A percentile compares a stretch with the other conserved stretches of the same genome.
Conservation (phyloP, 2,329 filamentous ascomycete species). For the Cladophialophora carrionii region DNA sequence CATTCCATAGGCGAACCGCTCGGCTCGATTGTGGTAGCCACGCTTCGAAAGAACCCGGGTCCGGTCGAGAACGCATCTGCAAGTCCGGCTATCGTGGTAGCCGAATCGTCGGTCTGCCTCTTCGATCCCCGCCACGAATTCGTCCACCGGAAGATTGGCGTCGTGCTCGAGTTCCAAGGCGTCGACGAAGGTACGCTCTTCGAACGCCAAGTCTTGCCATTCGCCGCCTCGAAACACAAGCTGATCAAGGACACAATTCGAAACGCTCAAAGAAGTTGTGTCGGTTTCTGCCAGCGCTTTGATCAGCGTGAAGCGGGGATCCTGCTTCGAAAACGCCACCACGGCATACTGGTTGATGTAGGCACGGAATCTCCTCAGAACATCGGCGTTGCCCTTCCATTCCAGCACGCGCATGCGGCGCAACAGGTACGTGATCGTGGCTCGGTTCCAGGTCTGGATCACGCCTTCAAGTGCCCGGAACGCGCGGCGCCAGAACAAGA, state of each 20-base stretch:
- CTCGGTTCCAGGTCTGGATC: conserved; percentile 6
- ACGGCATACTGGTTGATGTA: conserved; percentile 1
- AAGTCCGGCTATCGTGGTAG: conserved; percentile 5
- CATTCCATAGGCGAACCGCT: background rate
- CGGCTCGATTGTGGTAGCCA: background rate
- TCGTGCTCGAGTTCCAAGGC: conserved; percentile 6
- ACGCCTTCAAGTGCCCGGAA: conserved; percentile 4
- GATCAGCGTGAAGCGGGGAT: conserved; percentile 1
- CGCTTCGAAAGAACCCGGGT: conserved; percentile 1
- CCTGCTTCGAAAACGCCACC: conserved; percentile 1
- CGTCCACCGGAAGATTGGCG: background rate
- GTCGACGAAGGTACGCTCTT: background rate
- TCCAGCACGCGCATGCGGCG: conserved; percentile 1
- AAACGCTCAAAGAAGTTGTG: background rate
- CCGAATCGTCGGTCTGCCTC: conserved; percentile 2
- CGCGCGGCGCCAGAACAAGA: conserved; percentile 5
- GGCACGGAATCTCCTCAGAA: background rate
- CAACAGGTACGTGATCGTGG: conserved; percentile 1
- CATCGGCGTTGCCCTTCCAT: background rate
- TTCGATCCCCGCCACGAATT: conserved; percentile 2
- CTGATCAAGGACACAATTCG: conserved; percentile 3
- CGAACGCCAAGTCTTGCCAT: background rate
- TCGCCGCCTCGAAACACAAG: background rate
- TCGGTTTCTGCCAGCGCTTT: conserved; percentile 1
- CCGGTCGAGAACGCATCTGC: background rate